Percentiles rank a stretch among this genome's conserved stretches.
These are phyloP conservation scores for Spathaspora boniae DNA, from an alignment of 805 yeast genomes.

Conservation along the genomic window DNA sequence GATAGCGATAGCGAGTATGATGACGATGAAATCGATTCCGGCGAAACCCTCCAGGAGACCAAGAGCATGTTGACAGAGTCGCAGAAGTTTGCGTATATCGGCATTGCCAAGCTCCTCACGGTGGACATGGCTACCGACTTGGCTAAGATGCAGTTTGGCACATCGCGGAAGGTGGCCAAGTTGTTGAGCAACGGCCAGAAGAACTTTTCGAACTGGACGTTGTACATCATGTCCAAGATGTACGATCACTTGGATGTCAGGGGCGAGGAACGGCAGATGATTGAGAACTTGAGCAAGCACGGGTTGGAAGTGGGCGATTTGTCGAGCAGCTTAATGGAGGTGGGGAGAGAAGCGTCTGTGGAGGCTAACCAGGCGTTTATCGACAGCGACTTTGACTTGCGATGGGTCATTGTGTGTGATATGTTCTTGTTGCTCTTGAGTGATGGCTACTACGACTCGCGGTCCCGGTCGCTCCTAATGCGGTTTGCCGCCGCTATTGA, in stretches of 20 bases:
- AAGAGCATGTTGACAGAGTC: conserved; percentile 75
- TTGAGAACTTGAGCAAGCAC: conserved; percentile 79
- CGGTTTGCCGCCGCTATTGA: conserved; percentile 62
- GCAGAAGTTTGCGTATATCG: conserved; percentile 90
- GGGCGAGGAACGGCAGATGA: conserved; percentile 81
- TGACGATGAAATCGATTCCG: conserved; percentile 45
- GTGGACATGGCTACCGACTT: conserved; percentile 81
- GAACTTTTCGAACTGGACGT: conserved; percentile 82
- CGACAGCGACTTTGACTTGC: conserved; percentile 49
- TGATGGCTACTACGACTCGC: conserved; percentile 83
- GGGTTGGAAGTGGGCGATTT: conserved; percentile 76
- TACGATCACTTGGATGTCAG: conserved; percentile 78
- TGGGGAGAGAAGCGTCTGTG: conserved; percentile 9
- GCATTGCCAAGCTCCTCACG: conserved; percentile 69
- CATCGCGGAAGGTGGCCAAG: conserved; percentile 53
- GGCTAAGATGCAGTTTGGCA: conserved; percentile 52
- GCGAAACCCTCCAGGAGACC: conserved; percentile 74
- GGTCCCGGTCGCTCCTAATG: conserved; percentile 79
- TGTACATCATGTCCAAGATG: conserved; percentile 62
- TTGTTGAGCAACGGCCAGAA: conserved; percentile 66
- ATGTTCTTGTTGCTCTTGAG: conserved; percentile 74
- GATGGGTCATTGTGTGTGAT: conserved; percentile 95
- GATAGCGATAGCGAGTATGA: conserved; percentile 13
- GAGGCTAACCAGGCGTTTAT: conserved; percentile 4
- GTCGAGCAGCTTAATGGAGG: conserved; percentile 50